phyloP scores from a whole-genome alignment of 1,139 yeast species.

The Geotrichum europaeum region DNA sequence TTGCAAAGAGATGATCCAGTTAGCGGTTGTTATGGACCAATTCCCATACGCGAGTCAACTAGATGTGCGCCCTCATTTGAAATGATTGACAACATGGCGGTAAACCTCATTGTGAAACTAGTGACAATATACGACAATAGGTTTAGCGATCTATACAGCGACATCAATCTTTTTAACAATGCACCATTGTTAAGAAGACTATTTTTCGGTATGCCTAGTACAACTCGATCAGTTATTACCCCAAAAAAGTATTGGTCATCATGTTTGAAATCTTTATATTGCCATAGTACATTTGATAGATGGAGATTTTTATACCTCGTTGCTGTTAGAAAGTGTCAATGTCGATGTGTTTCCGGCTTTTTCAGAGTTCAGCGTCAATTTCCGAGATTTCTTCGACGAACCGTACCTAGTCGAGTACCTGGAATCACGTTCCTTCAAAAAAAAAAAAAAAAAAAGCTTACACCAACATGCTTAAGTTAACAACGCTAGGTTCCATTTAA shows the following conservation, averaged over 20 bases:
- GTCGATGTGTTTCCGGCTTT: not conserved
- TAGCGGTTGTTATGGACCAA: not conserved
- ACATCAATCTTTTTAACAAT: not conserved
- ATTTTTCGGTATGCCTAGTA: too few species aligned
- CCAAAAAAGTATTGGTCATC: not conserved
- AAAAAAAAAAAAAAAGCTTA: too few species aligned
- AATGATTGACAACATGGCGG: not conserved
- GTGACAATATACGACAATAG: not conserved
- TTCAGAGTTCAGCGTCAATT: not conserved
- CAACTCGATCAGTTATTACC: not conserved
- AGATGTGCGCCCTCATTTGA: not conserved
- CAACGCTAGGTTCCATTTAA: not conserved
- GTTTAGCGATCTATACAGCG: not conserved
- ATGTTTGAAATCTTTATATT: not conserved
- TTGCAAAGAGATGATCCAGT: not conserved
- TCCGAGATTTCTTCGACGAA: not conserved
- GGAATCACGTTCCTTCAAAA: not conserved
- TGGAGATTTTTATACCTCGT: not conserved
- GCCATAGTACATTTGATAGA: not conserved
- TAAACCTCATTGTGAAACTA: not conserved
- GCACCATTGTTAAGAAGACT: not conserved
- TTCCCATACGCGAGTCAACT: not conserved
- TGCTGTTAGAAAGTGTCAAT: not conserved
- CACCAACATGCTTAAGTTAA: not conserved
- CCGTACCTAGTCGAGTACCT: not conserved